Base-by-base conservation (phyloP, 768 basidiomycete species). In the Mycena epipterygia region DNA sequence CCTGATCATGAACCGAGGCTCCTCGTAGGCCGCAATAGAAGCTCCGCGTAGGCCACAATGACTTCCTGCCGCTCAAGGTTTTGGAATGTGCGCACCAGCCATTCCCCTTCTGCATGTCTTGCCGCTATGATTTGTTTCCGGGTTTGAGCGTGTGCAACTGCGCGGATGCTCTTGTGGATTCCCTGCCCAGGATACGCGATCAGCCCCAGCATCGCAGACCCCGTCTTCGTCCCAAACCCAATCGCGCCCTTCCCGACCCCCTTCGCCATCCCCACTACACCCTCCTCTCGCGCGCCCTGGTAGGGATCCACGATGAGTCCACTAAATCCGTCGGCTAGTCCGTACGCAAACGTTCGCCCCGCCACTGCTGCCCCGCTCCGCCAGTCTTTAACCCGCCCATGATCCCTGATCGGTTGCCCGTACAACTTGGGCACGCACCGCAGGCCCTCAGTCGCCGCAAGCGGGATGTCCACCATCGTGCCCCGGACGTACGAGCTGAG, bases 351-450 rank as follows among this genome's bases (percentile, higher is more conserved):
- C 29, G 80, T 77, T 75, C 84, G 84, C 4, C 80, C 85, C 19
- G 79, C 86, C 62, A 84, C 84, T 33, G 72, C 75, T 2, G 83
- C 70, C 0, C 86, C 86, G 59, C 76, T 77, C n/a, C 58, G 63
- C 62, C 84, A 81, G 68, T 80, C 79, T 4, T 76, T 76, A 23
- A 86, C 77, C 39, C 77, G 74, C 5, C 79, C 82, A 19, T 75
- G 58, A 46, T 79, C 68, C 3, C 82, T 74, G 12, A 80, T 72
- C 29, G 74, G 61, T 5, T 82, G 80, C 9, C 85, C 85, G 56
- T 84, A 81, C 58, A 80, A 29, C 51, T 73, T 73, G 1, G 85
- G 83, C 0, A 81, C 73, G 33, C 79, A 75, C 42, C 77, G 78
- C 52, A 85, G 73, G 8, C 84, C 84, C 53, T 84, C 83, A 35